Conservation (phyloP, 139 green algal species). For the Auxenochlorella pyrenoidosa region DNA sequence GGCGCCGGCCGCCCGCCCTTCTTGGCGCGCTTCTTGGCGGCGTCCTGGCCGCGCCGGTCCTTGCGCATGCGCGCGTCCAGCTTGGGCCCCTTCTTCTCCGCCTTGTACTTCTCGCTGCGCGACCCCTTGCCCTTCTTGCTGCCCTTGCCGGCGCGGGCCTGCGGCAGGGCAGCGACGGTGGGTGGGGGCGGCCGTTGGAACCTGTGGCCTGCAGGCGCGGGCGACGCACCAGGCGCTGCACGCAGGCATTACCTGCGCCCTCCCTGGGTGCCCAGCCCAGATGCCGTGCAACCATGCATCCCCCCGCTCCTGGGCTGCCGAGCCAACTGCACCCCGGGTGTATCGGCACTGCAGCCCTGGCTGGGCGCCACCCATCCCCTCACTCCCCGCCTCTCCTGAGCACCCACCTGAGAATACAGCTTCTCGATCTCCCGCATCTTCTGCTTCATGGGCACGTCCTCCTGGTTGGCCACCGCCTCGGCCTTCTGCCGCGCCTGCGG, state of each 20-base stretch:
- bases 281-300: too few species aligned
- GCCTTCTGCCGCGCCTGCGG: constrained; percentile 78
- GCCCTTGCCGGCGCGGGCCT: constrained; percentile 26
- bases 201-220: too few species aligned
- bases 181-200: too few species aligned
- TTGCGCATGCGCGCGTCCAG: constrained; percentile 50
- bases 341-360: too few species aligned
- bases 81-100: constrained; percentile 28
- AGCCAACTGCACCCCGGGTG: too few species aligned
- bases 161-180: neutral
- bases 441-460: constrained; percentile 52
- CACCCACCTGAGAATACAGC: constrained; percentile 38
- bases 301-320: too few species aligned
- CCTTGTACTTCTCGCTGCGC: constrained; percentile 38
- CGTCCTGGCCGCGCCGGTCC: constrained; percentile 38
- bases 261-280: too few species aligned
- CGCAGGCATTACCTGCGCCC: too few species aligned
- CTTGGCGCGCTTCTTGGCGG: constrained; percentile 14
- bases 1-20: neutral
- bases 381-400: neutral
- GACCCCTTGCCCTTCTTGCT: neutral
- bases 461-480: constrained; percentile 77
- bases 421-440: constrained; percentile 63
- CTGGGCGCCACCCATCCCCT: neutral
- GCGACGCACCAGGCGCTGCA: too few species aligned